These are phyloP conservation scores for Sclerotinia spermophila DNA, from an alignment of 2,329 filamentous ascomycete species.

Conservation along the genomic window DNA sequence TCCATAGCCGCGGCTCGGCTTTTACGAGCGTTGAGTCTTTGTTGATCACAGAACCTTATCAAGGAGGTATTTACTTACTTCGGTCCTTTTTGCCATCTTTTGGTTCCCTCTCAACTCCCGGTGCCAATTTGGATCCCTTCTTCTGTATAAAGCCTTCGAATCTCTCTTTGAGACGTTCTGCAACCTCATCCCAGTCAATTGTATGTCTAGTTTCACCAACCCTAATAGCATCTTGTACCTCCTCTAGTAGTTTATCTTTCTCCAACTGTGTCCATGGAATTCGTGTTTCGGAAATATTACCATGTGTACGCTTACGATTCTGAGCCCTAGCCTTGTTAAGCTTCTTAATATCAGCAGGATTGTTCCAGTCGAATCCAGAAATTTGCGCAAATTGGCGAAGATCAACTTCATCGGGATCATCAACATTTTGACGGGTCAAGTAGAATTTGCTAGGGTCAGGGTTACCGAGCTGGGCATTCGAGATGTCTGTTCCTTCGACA, in stretches of 20 bases:
- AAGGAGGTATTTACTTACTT: not conserved
- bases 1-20: not conserved
- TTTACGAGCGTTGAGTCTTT: not conserved
- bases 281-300: slow-evolving; percentile 3
- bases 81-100: not conserved
- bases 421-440: not conserved
- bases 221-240: not conserved
- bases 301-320: not conserved
- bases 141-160: not conserved
- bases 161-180: not conserved
- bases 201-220: not conserved
- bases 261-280: slow-evolving; percentile 10
- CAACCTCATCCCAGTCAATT: slow-evolving; percentile 4
- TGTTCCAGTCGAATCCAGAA: slow-evolving; percentile 5
- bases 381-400: not conserved
- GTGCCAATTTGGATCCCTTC: slow-evolving; percentile 7
- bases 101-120: not conserved
- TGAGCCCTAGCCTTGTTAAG: slow-evolving; percentile 5
- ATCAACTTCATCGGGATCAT: not conserved
- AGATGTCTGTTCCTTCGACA: not conserved
- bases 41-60: not conserved
- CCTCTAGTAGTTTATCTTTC: not conserved
- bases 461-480: not conserved
- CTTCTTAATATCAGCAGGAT: not conserved
- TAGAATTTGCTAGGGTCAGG: slow-evolving; percentile 14